phyloP scores from a whole-genome alignment of 768 basidiomycete species.

The Panus rudis region DNA sequence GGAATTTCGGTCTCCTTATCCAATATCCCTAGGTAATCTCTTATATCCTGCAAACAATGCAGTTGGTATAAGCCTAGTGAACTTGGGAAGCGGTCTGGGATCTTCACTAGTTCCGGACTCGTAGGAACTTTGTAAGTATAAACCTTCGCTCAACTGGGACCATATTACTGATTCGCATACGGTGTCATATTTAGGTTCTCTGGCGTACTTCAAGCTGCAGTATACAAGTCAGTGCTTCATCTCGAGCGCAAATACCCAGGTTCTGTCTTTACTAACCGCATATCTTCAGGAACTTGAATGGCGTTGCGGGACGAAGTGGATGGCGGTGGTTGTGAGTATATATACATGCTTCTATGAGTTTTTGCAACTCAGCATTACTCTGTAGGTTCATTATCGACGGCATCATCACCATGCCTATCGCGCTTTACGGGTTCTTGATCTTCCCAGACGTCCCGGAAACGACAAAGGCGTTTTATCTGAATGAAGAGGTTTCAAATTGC shows the following conservation, averaged over 20 bases:
- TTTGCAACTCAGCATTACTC: slow-evolving; percentile 4
- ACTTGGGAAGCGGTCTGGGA: slow-evolving; percentile 63
- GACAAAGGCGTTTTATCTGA: slow-evolving; percentile 58
- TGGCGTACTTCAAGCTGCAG: slow-evolving; percentile 55
- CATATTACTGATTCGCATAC: neutral
- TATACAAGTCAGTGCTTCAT: slow-evolving; percentile 40
- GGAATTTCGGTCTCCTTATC: neutral
- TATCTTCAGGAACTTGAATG: slow-evolving; percentile 42
- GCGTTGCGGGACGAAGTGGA: slow-evolving; percentile 45
- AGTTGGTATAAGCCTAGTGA: slow-evolving; percentile 71
- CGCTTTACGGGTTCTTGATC: slow-evolving; percentile 61
- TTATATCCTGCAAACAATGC: neutral
- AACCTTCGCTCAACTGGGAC: neutral
- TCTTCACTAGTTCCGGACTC: slow-evolving; percentile 61
- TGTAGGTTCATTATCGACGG: slow-evolving; percentile 61
- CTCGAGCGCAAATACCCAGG: neutral
- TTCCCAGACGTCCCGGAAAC: slow-evolving; percentile 68
- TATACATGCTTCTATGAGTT: neutral
- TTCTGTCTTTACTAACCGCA: neutral
- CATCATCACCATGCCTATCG: slow-evolving; percentile 65
- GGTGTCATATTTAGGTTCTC: slow-evolving; percentile 50
- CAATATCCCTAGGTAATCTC: neutral
- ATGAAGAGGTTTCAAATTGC: slow-evolving; percentile 38
- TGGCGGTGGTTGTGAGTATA: slow-evolving; percentile 59
- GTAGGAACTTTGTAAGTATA: slow-evolving; percentile 49